Base-by-base conservation (phyloP, 805 yeast genomes). In the Wickerhamomyces kurtzmanii region DNA sequence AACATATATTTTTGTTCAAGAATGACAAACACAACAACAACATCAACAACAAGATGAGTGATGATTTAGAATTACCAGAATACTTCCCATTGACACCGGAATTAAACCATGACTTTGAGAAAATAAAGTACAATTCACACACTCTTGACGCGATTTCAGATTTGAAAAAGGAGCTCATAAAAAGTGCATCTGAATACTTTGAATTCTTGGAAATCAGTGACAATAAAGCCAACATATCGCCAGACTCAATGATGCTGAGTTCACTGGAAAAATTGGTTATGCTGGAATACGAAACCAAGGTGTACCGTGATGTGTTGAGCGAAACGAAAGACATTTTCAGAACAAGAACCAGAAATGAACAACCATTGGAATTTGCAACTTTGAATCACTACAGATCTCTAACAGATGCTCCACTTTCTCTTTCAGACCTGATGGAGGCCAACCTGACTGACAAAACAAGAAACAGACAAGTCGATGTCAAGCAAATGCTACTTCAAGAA, bases 191-290 rank as follows among this genome's bases (percentile, higher is more conserved):
- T 10, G 32, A 33, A 15, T 38, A 30, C 26, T 15, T 42, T 9
- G 32, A 39, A 8, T 28, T 30, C 22, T 27, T 42, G 8, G 4
- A 15, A 17, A 19, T 12, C n/a, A 10, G 23, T 22, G 13, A 22
- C 13, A 22, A 22, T 12, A 29, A 36, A 13, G 16, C 36, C 15
- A 33, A 12, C 6, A 34, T 38, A 1, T 12, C 42, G 11, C 28
- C 26, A 12, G 14, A 28, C 8, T 22, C 11, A 22, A 11, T n/a
- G 4, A 10, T 39, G 3, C 13, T 41, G 17, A 30, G 27, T 12
- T 20, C 47, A 1, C 38, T 47, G 17, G 45, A 40, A 20, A 24
- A 24, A 3, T 27, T 49, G n/a, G 20, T 32, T 2, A 26, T 28
- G 7, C 23, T 47, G 3, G 38, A 38, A 18, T 17, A 20, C 13